A percentile compares a stretch with the other conserved stretches of the same genome.
Conservation (phyloP, 2,329 filamentous ascomycete species). For the Raffaelea albimanens region DNA sequence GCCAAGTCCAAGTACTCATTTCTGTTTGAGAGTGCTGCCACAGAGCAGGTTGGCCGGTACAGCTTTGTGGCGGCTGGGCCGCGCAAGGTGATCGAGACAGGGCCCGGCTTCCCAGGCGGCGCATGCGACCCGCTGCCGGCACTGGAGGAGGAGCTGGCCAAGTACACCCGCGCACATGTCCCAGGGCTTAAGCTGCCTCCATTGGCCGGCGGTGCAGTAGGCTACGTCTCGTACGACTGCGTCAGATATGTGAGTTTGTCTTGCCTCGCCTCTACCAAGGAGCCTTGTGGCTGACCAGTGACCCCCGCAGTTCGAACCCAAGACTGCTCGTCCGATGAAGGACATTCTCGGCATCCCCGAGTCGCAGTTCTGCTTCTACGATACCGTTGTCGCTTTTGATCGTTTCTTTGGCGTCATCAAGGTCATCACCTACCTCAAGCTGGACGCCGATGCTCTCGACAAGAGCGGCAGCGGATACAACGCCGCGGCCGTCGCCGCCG, state of each 20-base stretch:
- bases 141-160: slow-evolving; percentile 70
- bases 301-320: slow-evolving; percentile 71
- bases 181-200: slow-evolving; percentile 76
- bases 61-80: slow-evolving; percentile 74
- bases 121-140: slow-evolving; percentile 75
- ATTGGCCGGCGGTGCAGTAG: slow-evolving; percentile 84
- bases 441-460: slow-evolving; percentile 42
- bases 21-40: slow-evolving; percentile 86
- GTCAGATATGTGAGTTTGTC: slow-evolving; percentile 49
- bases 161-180: slow-evolving; percentile 71
- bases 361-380: slow-evolving; percentile 93
- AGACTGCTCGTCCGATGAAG: slow-evolving; percentile 80
- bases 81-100: slow-evolving; percentile 76
- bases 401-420: slow-evolving; percentile 90
- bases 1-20: slow-evolving; percentile 59
- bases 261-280: too few species aligned
- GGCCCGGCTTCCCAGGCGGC: slow-evolving; percentile 68
- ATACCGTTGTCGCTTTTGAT: slow-evolving; percentile 90
- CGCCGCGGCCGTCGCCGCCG: slow-evolving; percentile 41
- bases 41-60: slow-evolving; percentile 87
- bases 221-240: slow-evolving; percentile 96
- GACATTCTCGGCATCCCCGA: slow-evolving; percentile 86
- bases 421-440: slow-evolving; percentile 75
- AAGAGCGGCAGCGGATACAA: slow-evolving; percentile 8
- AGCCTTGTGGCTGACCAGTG: too few species aligned